Percentiles rank a stretch among this genome's conserved stretches.
phyloP scores from a whole-genome alignment of 2,329 filamentous ascomycete genomes.

The Harringtonia aguacate region DNA sequence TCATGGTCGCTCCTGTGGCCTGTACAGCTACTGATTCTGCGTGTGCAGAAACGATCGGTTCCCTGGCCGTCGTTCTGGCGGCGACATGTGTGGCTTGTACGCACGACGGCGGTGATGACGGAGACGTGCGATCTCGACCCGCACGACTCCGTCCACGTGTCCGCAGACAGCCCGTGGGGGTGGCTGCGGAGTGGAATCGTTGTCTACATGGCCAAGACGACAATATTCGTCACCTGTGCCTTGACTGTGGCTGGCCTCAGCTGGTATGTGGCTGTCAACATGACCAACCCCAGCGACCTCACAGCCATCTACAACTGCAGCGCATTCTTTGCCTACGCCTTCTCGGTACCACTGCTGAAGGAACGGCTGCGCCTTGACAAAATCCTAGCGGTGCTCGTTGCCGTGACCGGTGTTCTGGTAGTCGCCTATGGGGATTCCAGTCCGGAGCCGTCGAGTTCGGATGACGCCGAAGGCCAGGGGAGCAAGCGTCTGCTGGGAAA shows the following conservation, averaged over 20 bases:
- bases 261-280: constrained; percentile 91
- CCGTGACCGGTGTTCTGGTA: constrained; percentile 82
- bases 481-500: constrained; percentile 72
- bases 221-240: constrained; percentile 70
- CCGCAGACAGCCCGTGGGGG: not conserved
- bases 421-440: constrained; percentile 82
- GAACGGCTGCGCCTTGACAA: constrained; percentile 81
- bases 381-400: constrained; percentile 73
- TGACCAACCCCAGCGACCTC: constrained; percentile 86
- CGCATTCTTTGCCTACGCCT: constrained; percentile 96
- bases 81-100: constrained; percentile 37
- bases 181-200: constrained; percentile 18
- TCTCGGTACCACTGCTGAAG: constrained; percentile 79
- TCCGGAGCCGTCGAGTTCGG: constrained; percentile 19
- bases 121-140: constrained; percentile 61
- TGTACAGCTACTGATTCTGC: constrained; percentile 66
- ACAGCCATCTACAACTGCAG: constrained; percentile 99
- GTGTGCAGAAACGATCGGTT: constrained; percentile 65
- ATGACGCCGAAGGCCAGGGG: constrained; percentile 16
- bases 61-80: constrained; percentile 85
- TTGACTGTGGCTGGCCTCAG: constrained; percentile 84
- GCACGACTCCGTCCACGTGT: constrained; percentile 4
- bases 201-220: constrained; percentile 69
- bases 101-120: constrained; percentile 66
- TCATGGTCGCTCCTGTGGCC: constrained; percentile 92